A percentile compares a stretch with the other conserved stretches of the same genome.
Conservation (phyloP, 2,329 filamentous ascomycete genomes). For the Botrytis medusae region DNA sequence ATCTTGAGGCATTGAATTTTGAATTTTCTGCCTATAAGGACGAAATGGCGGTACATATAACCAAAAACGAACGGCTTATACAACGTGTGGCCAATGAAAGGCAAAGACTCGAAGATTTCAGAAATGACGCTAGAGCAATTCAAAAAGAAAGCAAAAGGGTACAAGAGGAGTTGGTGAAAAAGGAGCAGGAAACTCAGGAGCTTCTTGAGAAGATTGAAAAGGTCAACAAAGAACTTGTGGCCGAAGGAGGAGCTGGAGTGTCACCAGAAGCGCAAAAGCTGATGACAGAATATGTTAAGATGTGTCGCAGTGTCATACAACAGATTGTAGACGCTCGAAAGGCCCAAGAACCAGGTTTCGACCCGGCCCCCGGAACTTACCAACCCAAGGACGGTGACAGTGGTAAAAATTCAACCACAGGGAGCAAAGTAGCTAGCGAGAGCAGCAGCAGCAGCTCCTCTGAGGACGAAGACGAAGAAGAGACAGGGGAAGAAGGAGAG, state of each 20-base stretch:
- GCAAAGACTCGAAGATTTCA: neutral
- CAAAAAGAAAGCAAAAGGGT: neutral
- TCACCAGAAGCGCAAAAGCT: neutral
- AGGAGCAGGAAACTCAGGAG: neutral
- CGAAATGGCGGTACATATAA: too few species aligned
- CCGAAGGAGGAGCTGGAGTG: too few species aligned
- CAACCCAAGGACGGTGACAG: neutral
- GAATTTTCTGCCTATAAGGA: rapidly evolving
- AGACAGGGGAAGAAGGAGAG: neutral
- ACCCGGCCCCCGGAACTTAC: neutral
- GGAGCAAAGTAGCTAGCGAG: neutral
- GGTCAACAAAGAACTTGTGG: neutral
- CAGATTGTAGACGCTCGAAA: neutral
- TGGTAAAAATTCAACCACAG: neutral
- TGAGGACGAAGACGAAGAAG: neutral
- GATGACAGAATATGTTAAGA: neutral
- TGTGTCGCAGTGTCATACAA: neutral
- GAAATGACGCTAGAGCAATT: neutral
- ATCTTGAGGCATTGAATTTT: rapidly evolving
- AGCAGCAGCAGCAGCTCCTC: neutral
- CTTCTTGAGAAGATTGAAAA: neutral
- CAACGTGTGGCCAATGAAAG: neutral
- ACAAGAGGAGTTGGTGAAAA: neutral
- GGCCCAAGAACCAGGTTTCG: neutral
- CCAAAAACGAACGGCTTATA: neutral